Base-by-base conservation (phyloP, 805 yeast genomes). In the Cyberlindnera sargentensis region DNA sequence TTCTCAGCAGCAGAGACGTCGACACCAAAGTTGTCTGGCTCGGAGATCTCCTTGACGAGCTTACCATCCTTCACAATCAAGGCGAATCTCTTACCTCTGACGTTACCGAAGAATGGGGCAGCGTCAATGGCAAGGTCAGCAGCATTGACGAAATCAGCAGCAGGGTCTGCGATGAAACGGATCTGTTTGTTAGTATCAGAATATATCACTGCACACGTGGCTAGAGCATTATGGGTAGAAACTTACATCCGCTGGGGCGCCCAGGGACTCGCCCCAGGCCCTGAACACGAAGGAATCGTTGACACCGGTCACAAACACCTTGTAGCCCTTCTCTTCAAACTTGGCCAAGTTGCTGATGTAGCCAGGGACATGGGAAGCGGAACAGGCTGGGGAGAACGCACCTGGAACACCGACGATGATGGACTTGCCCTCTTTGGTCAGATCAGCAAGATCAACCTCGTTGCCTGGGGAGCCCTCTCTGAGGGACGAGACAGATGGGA, bases 201-300 rank as follows among this genome's bases (percentile, higher is more conserved):
- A 15, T 15, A 15, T 15, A 15, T 15, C 20, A 15, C 20, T 15
- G 20, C 20, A 15, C 20, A 2, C 20, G 20, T 15, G 20, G 20
- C 20, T 15, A 15, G 20, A 15, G 20, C 20, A 15, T 15, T 15
- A 15, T 15, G 20, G 20, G 9, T n/a, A 9, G 23, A 6, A 4
- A 43, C 49, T 41, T 29, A 47, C 50, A 43, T 67, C 60, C 3
- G 43, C 25, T 37, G 46, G 49, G 11, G 37, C 43, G 41, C 46
- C 42, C 30, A 50, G 27, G 25, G 74, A 56, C 23, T 66, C 56
- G 44, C 76, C 78, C 95, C 95, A 89, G 0, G 93, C 90, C 53
- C 77, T 75, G 57, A 81, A 77, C 40, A 88, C 96, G 62, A 89
- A 89, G 3, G 93, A 75, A 60, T 89, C 96, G 63, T 89, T 89